Conservation (phyloP, 176 grass and related monocot species). For the Thinopyrum elongatum region DNA sequence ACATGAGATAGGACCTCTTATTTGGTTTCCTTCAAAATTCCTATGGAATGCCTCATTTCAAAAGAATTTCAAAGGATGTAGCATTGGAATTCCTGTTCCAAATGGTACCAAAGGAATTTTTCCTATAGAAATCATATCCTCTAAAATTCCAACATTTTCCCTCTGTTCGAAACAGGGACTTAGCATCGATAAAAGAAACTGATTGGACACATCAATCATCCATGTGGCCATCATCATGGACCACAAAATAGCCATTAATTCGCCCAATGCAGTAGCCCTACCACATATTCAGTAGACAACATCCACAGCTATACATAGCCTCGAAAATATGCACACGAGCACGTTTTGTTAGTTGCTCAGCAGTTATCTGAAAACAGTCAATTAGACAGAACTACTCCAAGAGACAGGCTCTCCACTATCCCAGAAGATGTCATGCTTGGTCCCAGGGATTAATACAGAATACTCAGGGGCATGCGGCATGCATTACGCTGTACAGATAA, state of each 20-base stretch:
- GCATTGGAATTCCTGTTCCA: no score
- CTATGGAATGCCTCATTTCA: no score
- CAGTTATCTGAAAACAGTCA: neutral
- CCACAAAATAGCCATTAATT: constrained; percentile 1
- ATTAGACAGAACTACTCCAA: neutral
- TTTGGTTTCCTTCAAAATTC: no score
- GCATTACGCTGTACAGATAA: neutral
- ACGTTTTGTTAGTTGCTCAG: neutral
- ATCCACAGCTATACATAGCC: neutral
- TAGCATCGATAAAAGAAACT: neutral
- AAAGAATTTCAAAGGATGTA: no score
- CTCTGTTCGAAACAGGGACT: no score
- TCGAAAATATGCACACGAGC: neutral
- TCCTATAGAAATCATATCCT: no score
- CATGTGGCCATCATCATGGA: neutral
- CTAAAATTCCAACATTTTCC: no score
- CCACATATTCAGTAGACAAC: constrained; percentile 2
- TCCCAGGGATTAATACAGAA: neutral
- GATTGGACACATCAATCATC: neutral
- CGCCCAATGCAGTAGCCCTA: neutral
- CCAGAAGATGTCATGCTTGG: neutral
- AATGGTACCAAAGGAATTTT: no score
- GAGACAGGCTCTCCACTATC: neutral
- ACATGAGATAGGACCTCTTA: no score
- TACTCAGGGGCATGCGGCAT: neutral